Evolutionary conservation across 495 filamentous ascomycete genomes (phyloP).

Genomic region (Xylaria sp.): DNA sequence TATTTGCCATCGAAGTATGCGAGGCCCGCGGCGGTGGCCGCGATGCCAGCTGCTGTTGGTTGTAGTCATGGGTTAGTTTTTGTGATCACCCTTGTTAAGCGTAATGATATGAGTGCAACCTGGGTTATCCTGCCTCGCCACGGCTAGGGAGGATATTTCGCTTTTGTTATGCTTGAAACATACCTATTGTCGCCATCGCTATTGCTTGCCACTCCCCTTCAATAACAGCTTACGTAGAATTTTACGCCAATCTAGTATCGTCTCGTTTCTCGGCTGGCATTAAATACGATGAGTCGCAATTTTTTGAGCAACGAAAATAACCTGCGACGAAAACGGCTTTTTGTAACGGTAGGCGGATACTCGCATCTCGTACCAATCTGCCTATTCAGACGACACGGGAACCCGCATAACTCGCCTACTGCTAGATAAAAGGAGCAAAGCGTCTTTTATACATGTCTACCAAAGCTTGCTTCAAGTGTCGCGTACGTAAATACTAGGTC

Average conservation of each 20-base stretch:
- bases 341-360: neutral
- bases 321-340: neutral
- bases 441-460: slow-evolving; percentile 3
- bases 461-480: neutral
- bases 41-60: slow-evolving; percentile 62
- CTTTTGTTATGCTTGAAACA: slow-evolving; percentile 17
- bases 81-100: neutral
- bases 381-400: neutral
- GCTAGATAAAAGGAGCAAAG: neutral
- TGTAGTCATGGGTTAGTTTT: slow-evolving; percentile 22
- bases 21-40: slow-evolving; percentile 55
- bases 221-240: neutral
- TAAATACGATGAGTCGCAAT: neutral
- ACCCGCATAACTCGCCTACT: neutral
- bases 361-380: neutral
- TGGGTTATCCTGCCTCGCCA: neutral
- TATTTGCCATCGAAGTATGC: slow-evolving; percentile 77
- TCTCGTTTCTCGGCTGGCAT: neutral
- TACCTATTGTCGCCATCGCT: slow-evolving; percentile 41
- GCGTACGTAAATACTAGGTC: slow-evolving; percentile 6
- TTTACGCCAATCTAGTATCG: neutral
- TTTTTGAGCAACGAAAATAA: neutral
- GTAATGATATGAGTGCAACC: neutral
- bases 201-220: neutral
- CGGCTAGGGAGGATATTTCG: neutral